phyloP scores from a whole-genome alignment of 2,329 filamentous ascomycete genomes.

The Alternaria brassicae region DNA sequence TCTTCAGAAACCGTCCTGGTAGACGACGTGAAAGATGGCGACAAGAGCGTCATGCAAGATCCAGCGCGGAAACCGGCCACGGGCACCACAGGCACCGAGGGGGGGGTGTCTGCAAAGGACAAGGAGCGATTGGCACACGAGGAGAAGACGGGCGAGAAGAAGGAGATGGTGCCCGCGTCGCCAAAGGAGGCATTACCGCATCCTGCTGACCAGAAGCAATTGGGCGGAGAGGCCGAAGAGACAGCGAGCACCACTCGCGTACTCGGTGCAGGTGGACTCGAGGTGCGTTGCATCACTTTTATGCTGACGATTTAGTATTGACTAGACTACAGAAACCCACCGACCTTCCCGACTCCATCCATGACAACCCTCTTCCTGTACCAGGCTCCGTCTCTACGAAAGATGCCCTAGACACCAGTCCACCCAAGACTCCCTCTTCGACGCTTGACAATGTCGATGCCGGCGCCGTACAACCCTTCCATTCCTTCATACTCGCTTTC shows the following conservation, averaged over 20 bases:
- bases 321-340: constrained; percentile 70
- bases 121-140: constrained; percentile 76
- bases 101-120: constrained; percentile 86
- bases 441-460: constrained; percentile 54
- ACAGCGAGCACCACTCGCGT: constrained; percentile 26
- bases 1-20: constrained; percentile 36
- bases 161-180: constrained; percentile 77
- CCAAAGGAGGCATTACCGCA: constrained; percentile 86
- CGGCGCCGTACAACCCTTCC: constrained; percentile 77
- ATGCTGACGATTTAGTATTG: constrained; percentile 9
- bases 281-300: constrained; percentile 31
- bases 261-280: constrained; percentile 49
- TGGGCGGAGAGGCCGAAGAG: constrained; percentile 27
- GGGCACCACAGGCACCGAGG: constrained; percentile 86
- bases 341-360: constrained; percentile 78
- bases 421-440: constrained; percentile 33
- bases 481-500: constrained; percentile 90
- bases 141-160: constrained; percentile 68
- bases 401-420: constrained; percentile 57
- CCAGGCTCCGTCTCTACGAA: constrained; percentile 69
- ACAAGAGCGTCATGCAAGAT: constrained; percentile 92
- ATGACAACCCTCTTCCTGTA: constrained; percentile 75
- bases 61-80: constrained; percentile 77
- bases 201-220: constrained; percentile 78
- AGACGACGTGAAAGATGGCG: constrained; percentile 56